Base-by-base conservation (phyloP, 176 grass and related monocot genomes). In the Avena eriantha region DNA sequence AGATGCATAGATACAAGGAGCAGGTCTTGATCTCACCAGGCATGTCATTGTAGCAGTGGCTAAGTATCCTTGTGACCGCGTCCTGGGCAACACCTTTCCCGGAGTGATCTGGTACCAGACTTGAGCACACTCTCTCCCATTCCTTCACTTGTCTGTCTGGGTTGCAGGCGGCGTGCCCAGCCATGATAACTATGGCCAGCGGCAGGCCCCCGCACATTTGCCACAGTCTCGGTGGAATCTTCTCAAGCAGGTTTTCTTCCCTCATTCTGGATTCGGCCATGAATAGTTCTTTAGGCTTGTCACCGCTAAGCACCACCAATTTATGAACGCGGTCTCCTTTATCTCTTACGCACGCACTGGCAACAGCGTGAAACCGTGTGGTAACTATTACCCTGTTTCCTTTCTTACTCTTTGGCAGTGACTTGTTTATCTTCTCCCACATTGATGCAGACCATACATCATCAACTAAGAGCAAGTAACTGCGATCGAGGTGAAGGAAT, bases 401-500 rank as follows among this genome's bases (percentile, higher is more conserved):
- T 19, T 4, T 26, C 0, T 4, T 29, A 60, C 1, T 9, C 14
- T 7, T 10, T 0, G 82, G 69, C 55, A 84, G 26, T 3, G 4
- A 26, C 0, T 21, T 83, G 0, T 7, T 59, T 4, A 84, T 74
- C 17, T 33, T 3, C 0, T 58, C 34, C 81, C 66, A 73, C 3
- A 22, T 83, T 0, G 67, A 26, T 29, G 68, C 22, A 45, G 81
- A 83, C 81, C 81, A 73, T 10, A 83, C 35, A 21, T 83, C 81
- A 29, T 83, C 81, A 83, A 83, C 56, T 46, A 83, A 58, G 8
- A 83, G 67, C 5, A 83, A 13, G 50, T 72, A 83, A 17, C 81
- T 83, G n/a, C 34, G 0, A 41, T n/a, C n/a, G n/a, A n/a, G n/a
- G n/a, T n/a, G n/a, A n/a, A n/a, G n/a, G n/a, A n/a, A n/a, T n/a